Evolutionary conservation across 2,329 filamentous ascomycete genomes (phyloP), one percentile per base, ranked within the genome.

Genomic region (Malbranchea cinnamomea): DNA sequence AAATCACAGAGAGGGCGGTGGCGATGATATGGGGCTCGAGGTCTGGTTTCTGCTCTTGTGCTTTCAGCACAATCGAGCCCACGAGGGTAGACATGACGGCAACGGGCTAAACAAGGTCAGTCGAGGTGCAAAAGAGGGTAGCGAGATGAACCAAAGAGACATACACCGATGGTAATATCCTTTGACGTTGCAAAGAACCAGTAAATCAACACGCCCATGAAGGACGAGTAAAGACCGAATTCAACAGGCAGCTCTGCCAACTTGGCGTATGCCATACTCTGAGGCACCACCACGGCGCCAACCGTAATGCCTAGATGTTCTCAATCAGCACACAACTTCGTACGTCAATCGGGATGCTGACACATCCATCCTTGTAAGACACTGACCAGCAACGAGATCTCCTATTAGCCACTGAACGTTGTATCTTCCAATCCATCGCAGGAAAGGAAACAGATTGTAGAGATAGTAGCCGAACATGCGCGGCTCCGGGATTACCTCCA

Each of bases 181-280:
- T 95, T 98, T 9, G 87, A 94, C 0, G 89, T 98, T 19, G 85
- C 89, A 48, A 95, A 95, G 49, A 94, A 79, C 87, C 87, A 95
- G 57, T 98, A 98, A 37, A 93, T 67, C 38, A 93, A 54, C 10
- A 92, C 85, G 29, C 87, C 89, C 68, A 94, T 89, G 50, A 98
- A 95, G 0, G 87, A 94, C 0, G 87, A 89, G 56, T 92, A 92
- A 1, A 95, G 68, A 30, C 87, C 87, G 47, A 76, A 95, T 49
- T 95, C 67, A 4, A 78, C 70, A 1, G 71, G 66, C n/a, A 95
- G 65, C 37, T 76, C 68, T 25, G 87, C 87, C 15, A 95, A 66
- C 37, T 75, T 65, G 17, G 87, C 85, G 56, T 95, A 95, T 1
- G 87, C 85, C 87, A 95, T 94, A 38, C 83, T 78, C 51, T 95